Evolutionary conservation across 2,329 filamentous ascomycete genomes (phyloP), one percentile per base, ranked within the genome.

Genomic region (Monilinia aucupariae): DNA sequence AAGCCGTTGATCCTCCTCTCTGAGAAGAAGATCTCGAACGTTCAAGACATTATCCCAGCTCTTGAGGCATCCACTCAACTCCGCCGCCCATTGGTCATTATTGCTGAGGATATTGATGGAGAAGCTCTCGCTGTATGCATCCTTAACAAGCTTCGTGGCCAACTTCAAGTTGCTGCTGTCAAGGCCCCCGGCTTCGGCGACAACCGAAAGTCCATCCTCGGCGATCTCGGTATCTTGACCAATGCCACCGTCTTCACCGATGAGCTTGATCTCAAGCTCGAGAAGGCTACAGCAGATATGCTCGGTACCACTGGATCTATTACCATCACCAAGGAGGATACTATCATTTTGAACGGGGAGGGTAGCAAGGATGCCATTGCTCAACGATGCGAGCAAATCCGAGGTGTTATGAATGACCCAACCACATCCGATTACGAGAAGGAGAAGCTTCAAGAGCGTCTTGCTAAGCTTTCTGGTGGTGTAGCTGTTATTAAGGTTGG

Each of bases 301-400:
- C 91, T 99, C 75, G 94, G 94, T 71, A 94, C 91, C 65, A 97
- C 94, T 71, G 94, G 94, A 68, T 94, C 92, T 74, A 97, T 99
- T 82, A 97, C 94, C 77, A 97, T 99, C 81, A 99, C 94, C 78
- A 99, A 99, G 86, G 94, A 99, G 82, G 94, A 99, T 80, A 99
- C 94, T 72, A 97, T 99, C 78, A 87, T 99, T 75, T 86, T 99
- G 67, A 99, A 99, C 79, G 94, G 94, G 63, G 92, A 96, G 74
- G 94, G 94, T 68, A 89, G 82, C 87, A 97, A 97, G 85, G 94
- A 99, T 75, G 78, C 84, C 70, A 96, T 99, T 74, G 80, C 90
- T 69, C 92, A 97, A 84, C 90, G 94, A 76, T 97, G 94, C 80
- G 94, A 99, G 82, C 94, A 99, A 84, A 99, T 99, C 79, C 92